A percentile compares a stretch with the other conserved stretches of the same genome.
Evolutionary conservation across 2,329 filamentous ascomycete species (phyloP).

Genomic region (Camillea tinctor): DNA sequence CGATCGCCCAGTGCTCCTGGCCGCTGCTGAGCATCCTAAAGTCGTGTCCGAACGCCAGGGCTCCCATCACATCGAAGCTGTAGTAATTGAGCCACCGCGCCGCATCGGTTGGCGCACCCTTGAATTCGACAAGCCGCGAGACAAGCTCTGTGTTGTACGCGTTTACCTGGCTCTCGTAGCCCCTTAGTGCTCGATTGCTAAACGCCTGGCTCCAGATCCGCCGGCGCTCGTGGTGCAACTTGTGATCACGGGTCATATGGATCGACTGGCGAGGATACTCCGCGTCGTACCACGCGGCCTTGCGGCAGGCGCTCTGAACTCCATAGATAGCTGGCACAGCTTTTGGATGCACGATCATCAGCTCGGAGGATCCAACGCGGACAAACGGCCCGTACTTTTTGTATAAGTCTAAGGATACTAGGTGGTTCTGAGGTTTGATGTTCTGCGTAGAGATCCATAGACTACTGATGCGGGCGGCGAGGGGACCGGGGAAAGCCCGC

Average conservation of each 20-base stretch:
- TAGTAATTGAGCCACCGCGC: slow-evolving; percentile 20
- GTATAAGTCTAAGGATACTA: not conserved
- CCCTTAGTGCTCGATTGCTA: not conserved
- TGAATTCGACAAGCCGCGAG: too few relatives aligned
- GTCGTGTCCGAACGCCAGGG: slow-evolving; percentile 29
- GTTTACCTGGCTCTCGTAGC: not conserved
- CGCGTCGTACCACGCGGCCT: not conserved
- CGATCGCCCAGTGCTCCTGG: slow-evolving; percentile 11
- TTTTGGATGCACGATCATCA: not conserved
- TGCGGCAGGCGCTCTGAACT: not conserved
- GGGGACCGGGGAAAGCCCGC: not conserved
- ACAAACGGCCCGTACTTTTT: not conserved
- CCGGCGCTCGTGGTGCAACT: not conserved
- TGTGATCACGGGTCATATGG: not conserved
- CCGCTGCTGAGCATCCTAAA: slow-evolving; percentile 28
- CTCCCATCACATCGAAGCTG: slow-evolving; percentile 29
- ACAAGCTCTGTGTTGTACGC: too few relatives aligned
- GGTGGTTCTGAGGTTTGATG: not conserved
- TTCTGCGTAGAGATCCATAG: not conserved
- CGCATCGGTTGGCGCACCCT: too few relatives aligned
- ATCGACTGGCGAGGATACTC: not conserved
- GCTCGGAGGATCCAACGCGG: not conserved
- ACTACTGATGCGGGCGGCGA: not conserved
- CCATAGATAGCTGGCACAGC: not conserved
- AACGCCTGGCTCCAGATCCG: not conserved